These are phyloP conservation scores for Crithidia bombi DNA, from an alignment of 208 protist species.

Conservation along the genomic window DNA sequence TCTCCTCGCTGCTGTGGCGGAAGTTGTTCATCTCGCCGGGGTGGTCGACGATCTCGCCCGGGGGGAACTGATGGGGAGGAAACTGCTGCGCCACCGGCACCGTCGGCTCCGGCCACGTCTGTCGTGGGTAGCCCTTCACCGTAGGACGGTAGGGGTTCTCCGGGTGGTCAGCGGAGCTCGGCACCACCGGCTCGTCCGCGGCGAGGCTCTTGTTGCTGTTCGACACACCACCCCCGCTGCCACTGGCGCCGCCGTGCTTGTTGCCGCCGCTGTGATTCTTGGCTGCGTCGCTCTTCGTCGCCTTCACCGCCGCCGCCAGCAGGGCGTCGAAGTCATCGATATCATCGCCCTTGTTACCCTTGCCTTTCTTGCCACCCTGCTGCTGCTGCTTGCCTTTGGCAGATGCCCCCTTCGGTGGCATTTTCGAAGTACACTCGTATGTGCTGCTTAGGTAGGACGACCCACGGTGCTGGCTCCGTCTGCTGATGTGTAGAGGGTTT, in stretches of 20 bases:
- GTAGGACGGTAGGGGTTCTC: conserved; percentile 81
- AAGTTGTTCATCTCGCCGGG: conserved; percentile 91
- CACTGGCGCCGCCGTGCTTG: conserved; percentile 13
- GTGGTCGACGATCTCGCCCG: conserved; percentile 90
- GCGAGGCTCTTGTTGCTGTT: conserved; percentile 42
- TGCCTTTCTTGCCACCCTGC: conserved; percentile 43
- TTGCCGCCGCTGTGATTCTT: conserved; percentile 47
- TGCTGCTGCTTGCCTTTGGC: conserved; percentile 24
- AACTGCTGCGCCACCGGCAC: conserved; percentile 92
- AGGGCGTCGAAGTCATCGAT: conserved; percentile 82
- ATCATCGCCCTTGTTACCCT: conserved; percentile 43
- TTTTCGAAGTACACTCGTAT: neutral
- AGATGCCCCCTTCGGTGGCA: conserved; percentile 48
- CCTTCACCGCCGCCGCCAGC: conserved; percentile 66
- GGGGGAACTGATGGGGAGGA: conserved; percentile 63
- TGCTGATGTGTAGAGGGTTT: too few species aligned
- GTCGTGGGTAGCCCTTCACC: conserved; percentile 51
- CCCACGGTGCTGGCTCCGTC: too few species aligned
- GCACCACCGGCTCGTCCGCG: conserved; percentile 44
- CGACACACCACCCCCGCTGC: neutral
- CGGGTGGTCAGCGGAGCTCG: conserved; percentile 71
- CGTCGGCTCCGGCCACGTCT: conserved; percentile 94
- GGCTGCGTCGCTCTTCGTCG: conserved; percentile 46
- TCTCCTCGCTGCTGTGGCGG: conserved; percentile 92
- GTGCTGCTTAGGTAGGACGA: neutral